These are phyloP conservation scores for Tausonia pullulans DNA, from an alignment of 1,284 basidiomycete species.

Conservation along the genomic window DNA sequence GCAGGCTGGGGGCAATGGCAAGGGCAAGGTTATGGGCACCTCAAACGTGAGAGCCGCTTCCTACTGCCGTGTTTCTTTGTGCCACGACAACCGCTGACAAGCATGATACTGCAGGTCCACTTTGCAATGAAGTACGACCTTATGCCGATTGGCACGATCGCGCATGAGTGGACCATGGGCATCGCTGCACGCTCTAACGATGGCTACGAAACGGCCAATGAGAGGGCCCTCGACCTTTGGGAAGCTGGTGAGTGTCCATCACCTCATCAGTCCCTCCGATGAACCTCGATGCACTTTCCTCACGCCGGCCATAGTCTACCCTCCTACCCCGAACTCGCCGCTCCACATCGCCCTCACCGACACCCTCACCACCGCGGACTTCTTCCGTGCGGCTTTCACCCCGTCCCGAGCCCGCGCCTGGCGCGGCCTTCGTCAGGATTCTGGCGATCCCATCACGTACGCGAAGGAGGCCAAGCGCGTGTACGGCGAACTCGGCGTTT, in stretches of 20 bases:
- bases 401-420: slow-evolving; percentile 57
- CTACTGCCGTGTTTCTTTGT: not conserved
- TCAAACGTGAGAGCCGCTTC: slow-evolving; percentile 53
- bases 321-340: slow-evolving; percentile 37
- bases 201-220: slow-evolving; percentile 68
- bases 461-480: slow-evolving; percentile 57
- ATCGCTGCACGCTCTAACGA: slow-evolving; percentile 54
- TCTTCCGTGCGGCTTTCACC: slow-evolving; percentile 60
- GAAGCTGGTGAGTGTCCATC: slow-evolving; percentile 40
- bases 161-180: slow-evolving; percentile 95
- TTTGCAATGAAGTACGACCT: slow-evolving; percentile 64
- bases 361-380: slow-evolving; percentile 75
- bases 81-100: too few relatives aligned
- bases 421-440: slow-evolving; percentile 81
- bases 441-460: slow-evolving; percentile 71
- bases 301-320: slow-evolving; percentile 42
- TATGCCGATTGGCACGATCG: slow-evolving; percentile 68
- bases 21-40: slow-evolving; percentile 64
- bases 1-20: slow-evolving; percentile 13
- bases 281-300: not conserved
- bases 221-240: slow-evolving; percentile 68
- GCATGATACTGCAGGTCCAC: slow-evolving; percentile 41
- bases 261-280: not conserved
- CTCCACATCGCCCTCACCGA: slow-evolving; percentile 75
- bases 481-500: slow-evolving; percentile 55